A percentile compares a stretch with the other conserved stretches of the same genome.
These are phyloP conservation scores for Sugiyamaella marilandica DNA, from an alignment of 805 yeast genomes.

Conservation along the genomic window DNA sequence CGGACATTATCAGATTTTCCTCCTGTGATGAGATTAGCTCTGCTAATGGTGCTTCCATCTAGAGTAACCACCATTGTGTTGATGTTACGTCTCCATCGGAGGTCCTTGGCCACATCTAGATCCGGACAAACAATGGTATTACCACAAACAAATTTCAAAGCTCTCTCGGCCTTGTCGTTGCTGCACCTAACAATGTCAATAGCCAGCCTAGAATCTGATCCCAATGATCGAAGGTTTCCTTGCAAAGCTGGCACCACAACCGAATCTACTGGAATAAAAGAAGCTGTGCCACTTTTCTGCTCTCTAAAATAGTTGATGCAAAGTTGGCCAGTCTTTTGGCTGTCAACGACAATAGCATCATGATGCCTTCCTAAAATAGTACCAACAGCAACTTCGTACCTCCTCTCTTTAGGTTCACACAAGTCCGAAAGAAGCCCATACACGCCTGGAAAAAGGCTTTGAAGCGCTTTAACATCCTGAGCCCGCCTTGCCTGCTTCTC, in stretches of 20 bases:
- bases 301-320: slow-evolving; percentile 78
- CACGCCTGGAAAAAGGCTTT: slow-evolving; percentile 78
- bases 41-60: slow-evolving; percentile 80
- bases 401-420: slow-evolving; percentile 67
- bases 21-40: slow-evolving; percentile 90
- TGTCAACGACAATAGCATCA: slow-evolving; percentile 82
- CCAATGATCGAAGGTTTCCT: slow-evolving; percentile 45
- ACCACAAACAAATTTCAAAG: slow-evolving; percentile 75
- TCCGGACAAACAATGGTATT: slow-evolving; percentile 73
- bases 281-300: slow-evolving; percentile 77
- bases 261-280: slow-evolving; percentile 84
- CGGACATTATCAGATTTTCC: slow-evolving; percentile 53
- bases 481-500: slow-evolving; percentile 62
- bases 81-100: slow-evolving; percentile 61
- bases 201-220: slow-evolving; percentile 58
- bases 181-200: slow-evolving; percentile 51
- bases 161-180: slow-evolving; percentile 66
- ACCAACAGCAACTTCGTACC: slow-evolving; percentile 67
- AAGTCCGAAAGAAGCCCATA: slow-evolving; percentile 76
- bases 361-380: slow-evolving; percentile 73
- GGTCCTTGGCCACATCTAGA: slow-evolving; percentile 58
- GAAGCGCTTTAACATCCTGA: slow-evolving; percentile 66
- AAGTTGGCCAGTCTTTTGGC: slow-evolving; percentile 58
- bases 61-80: slow-evolving; percentile 69
- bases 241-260: slow-evolving; percentile 55